Conservation (phyloP, 202 grass and related monocot genomes). For the Elaeis oleifera region DNA sequence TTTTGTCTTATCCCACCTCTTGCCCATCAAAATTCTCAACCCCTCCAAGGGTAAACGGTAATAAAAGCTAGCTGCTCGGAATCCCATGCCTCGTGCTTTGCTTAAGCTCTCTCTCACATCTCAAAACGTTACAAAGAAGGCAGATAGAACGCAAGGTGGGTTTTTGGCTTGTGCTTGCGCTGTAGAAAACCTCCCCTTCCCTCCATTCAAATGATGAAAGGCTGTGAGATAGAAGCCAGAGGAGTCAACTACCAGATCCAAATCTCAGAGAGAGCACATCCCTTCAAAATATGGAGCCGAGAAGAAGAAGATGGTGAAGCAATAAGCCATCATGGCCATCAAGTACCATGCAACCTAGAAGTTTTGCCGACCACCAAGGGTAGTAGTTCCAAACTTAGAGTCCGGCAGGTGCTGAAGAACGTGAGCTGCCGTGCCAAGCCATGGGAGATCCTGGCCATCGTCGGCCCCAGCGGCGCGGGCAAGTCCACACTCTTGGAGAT, state of each 20-base stretch:
- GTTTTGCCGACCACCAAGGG: not conserved
- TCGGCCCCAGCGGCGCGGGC: slow-evolving; percentile 84
- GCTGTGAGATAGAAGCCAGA: slow-evolving; percentile 53
- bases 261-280: slow-evolving; percentile 20
- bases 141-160: not conserved
- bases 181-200: no score
- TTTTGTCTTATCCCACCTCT: no score
- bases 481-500: slow-evolving; percentile 90
- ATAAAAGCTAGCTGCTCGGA: no score
- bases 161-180: no score
- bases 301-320: slow-evolving; percentile 25
- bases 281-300: slow-evolving; percentile 53
- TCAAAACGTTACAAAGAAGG: slow-evolving; percentile 16
- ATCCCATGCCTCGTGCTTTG: no score
- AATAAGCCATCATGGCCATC: not conserved
- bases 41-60: no score
- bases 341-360: not conserved
- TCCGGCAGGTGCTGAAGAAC: slow-evolving; percentile 47
- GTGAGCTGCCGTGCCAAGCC: slow-evolving; percentile 45
- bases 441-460: slow-evolving; percentile 67
- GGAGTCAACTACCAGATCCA: slow-evolving; percentile 57
- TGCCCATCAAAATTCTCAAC: no score
- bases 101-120: no score
- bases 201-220: slow-evolving; percentile 4
- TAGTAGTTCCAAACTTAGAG: not conserved